These are phyloP conservation scores for Aspergillus sp. DNA, from an alignment of 2,329 filamentous ascomycete species.

Conservation along the genomic window DNA sequence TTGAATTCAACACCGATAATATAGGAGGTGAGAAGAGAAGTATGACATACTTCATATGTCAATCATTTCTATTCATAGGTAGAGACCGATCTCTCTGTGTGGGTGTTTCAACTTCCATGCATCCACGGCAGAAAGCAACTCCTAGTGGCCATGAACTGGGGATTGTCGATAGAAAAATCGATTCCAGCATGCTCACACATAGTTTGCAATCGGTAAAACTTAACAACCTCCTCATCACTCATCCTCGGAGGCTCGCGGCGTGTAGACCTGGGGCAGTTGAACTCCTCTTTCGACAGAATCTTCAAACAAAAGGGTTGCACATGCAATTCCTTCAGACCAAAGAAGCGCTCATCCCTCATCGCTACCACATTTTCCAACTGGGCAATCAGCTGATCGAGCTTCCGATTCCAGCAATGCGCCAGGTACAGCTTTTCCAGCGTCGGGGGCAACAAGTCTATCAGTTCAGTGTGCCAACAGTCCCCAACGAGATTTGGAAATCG, in stretches of 20 bases:
- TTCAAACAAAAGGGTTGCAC: background rate
- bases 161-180: background rate
- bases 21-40: too few species aligned
- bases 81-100: too few species aligned
- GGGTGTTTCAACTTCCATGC: too few species aligned
- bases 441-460: background rate
- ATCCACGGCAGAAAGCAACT: background rate
- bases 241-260: background rate
- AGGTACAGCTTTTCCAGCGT: background rate
- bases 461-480: background rate
- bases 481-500: background rate
- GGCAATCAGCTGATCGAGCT: background rate
- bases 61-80: too few species aligned
- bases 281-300: background rate
- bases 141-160: background rate
- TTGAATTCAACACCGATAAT: too few species aligned
- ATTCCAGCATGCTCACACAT: background rate
- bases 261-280: background rate
- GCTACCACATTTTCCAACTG: background rate
- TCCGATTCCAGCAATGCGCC: background rate
- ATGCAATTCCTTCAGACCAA: background rate
- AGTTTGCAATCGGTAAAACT: background rate
- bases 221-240: background rate
- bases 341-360: background rate
- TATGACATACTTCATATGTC: too few species aligned